phyloP scores from a whole-genome alignment of 1,284 basidiomycete species.

The Ganoderma multipileum region DNA sequence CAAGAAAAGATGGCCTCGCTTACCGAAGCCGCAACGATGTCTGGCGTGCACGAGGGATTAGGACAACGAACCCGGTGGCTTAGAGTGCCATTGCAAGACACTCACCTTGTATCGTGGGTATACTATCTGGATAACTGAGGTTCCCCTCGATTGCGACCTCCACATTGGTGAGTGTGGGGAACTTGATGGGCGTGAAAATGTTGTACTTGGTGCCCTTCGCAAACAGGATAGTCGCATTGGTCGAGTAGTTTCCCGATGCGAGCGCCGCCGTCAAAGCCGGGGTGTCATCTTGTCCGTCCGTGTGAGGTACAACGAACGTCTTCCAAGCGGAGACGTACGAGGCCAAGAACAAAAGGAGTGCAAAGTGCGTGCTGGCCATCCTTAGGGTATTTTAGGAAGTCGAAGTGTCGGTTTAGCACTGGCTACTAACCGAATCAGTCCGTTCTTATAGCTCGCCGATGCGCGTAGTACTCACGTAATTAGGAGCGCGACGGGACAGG shows the following conservation, averaged over 20 bases:
- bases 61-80: neutral
- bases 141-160: constrained; percentile 66
- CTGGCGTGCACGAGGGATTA: constrained; percentile 2
- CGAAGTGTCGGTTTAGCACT: neutral
- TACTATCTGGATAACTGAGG: constrained; percentile 58
- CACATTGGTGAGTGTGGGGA: constrained; percentile 61
- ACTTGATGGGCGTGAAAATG: constrained; percentile 62
- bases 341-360: constrained; percentile 3
- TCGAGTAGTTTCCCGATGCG: constrained; percentile 46
- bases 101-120: constrained; percentile 61
- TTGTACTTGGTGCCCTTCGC: constrained; percentile 63
- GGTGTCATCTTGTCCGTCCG: constrained; percentile 55
- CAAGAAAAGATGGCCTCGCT: constrained; percentile 23
- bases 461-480: neutral
- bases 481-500: neutral
- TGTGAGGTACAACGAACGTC: constrained; percentile 59
- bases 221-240: constrained; percentile 63
- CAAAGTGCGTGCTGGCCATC: constrained; percentile 1
- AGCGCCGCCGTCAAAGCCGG: constrained; percentile 52
- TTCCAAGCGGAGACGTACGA: constrained; percentile 46
- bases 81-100: neutral
- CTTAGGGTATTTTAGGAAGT: neutral
- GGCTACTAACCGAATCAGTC: neutral
- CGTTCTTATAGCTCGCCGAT: neutral
- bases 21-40: constrained; percentile 45